Evolutionary conservation across 371 early-diverging fungal genomes (phyloP), one percentile per base, ranked within the genome.

Genomic region (Batrachochytrium dendrobatidis): DNA sequence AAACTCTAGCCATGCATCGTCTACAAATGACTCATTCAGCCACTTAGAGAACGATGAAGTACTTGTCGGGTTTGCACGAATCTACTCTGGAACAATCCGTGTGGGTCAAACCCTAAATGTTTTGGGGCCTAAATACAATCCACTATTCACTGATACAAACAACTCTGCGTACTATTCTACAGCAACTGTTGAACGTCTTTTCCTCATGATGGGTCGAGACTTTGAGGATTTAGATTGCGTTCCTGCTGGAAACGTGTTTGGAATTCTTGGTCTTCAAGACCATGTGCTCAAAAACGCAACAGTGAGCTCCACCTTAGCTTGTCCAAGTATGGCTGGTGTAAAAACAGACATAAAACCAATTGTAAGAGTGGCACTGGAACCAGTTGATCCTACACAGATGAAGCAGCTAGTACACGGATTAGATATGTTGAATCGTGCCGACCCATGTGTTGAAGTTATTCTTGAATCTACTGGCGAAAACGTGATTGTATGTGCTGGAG

Each of bases 191-290:
- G 71, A 87, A 56, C 80, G 75, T 20, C 69, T 98, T 35, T 98
- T 89, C 56, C 68, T 98, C 71, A 82, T 96, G 66, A 98, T 98
- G 98, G 97, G 99, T 7, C 82, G 93, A 33, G 96, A 97, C 34
- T 67, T 98, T 53, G 83, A 88, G 58, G 78, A 76, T 1, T 63
- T 97, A 59, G 74, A 83, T 12, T 81, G 87, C 59, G 97, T 95
- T 0, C 85, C 87, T 0, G 95, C 98, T 1, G 99, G 99, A 17
- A 93, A 92, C 64, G 87, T 98, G 0, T 95, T 95, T 80, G 99
- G 94, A 31, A 91, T 98, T 61, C 87, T 87, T 34, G 96, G 96
- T 0, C 64, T 92, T n/a, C 91, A 87, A 6, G 56, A 51, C 24
- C 46, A 86, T 58, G 79, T 96, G 15, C 72, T 95, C 43, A 97